Percentiles rank a stretch among this genome's conserved stretches.
phyloP scores from a whole-genome alignment of 768 basidiomycete genomes.

The Boletus fagicola region DNA sequence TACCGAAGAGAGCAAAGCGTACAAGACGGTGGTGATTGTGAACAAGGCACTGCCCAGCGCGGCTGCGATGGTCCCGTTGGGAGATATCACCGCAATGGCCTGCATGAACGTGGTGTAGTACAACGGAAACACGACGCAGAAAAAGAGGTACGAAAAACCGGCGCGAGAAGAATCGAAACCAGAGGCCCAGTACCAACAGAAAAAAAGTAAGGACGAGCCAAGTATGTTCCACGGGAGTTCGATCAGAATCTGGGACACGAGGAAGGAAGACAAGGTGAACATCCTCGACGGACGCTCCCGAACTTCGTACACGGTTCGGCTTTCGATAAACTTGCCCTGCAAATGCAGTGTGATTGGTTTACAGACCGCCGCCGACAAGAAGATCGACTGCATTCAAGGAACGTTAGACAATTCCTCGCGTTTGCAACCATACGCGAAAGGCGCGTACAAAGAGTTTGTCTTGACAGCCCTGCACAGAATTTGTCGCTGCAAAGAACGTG shows the following conservation, averaged over 20 bases:
- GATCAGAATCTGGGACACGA: slow-evolving; percentile 50
- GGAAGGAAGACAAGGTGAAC: slow-evolving; percentile 60
- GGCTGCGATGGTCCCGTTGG: slow-evolving; percentile 41
- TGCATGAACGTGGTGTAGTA: slow-evolving; percentile 45
- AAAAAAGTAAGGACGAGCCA: slow-evolving; percentile 40
- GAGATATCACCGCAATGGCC: slow-evolving; percentile 43
- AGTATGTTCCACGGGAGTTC: slow-evolving; percentile 47
- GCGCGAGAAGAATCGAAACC: slow-evolving; percentile 38
- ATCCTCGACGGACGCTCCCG: slow-evolving; percentile 62
- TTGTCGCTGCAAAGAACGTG: slow-evolving; percentile 39
- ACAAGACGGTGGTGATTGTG: slow-evolving; percentile 45
- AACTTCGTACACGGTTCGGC: slow-evolving; percentile 57
- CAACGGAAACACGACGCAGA: slow-evolving; percentile 39
- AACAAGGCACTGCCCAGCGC: slow-evolving; percentile 40
- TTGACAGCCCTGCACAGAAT: slow-evolving; percentile 36
- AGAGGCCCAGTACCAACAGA: slow-evolving; percentile 51
- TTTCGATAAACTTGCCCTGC: slow-evolving; percentile 54
- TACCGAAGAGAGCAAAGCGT: slow-evolving; percentile 10
- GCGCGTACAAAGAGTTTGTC: slow-evolving; percentile 42
- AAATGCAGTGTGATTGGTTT: slow-evolving; percentile 57
- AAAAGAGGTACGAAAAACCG: slow-evolving; percentile 40
- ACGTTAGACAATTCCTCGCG: not conserved
- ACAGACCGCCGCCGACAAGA: slow-evolving; percentile 43
- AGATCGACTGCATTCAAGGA: slow-evolving; percentile 40
- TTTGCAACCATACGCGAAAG: not conserved